Base-by-base conservation (phyloP, 768 basidiomycete species). In the Boletus insuetus region DNA sequence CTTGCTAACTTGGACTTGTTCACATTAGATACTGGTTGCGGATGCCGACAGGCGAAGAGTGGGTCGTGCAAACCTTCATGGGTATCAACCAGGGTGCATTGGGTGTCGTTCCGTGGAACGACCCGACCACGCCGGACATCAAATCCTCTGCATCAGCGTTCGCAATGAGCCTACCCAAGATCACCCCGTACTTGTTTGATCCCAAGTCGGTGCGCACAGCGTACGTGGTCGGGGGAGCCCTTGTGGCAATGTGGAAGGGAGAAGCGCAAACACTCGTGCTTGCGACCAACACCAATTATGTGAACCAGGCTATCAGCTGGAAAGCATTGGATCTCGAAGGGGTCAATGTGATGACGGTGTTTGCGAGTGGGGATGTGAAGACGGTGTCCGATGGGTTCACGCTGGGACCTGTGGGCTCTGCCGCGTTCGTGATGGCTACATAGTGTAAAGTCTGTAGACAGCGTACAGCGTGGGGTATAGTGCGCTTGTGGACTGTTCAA, bases 71-170 rank as follows among this genome's bases (percentile, higher is more conserved):
- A 70, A 80, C 77, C 58, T 76, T 86, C 35, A 65, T 90, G 17
- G 83, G 79, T 1, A 83, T 90, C 65, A 89, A 87, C 56, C 87
- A 89, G 51, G 86, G 88, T 7, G 86, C 75, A 2, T 66, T 83
- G 7, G 86, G 84, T 73, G 59, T 84, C 35, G 59, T 72, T 5
- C 59, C 70, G 5, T 78, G 84, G 83, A 68, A 68, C 44, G 82
- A 85, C 63, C 83, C 83, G 0, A 82, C 79, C 0, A 60, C 77
- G 0, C 49, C 73, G 5, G 79, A 82, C 38, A 82, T 85, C 70
- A 82, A 84, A 64, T n/a, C 51, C 6, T 31, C 51, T 11, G 37
- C 51, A 22, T 85, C 83, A 0, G 58, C 64, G 5, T 74, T 85
- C 14, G 83, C 82, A 4, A 62, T 66, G 9, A 69, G 79, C 11